Base-by-base conservation (phyloP, 495 filamentous ascomycete species). In the Aspergillus homomorphus region DNA sequence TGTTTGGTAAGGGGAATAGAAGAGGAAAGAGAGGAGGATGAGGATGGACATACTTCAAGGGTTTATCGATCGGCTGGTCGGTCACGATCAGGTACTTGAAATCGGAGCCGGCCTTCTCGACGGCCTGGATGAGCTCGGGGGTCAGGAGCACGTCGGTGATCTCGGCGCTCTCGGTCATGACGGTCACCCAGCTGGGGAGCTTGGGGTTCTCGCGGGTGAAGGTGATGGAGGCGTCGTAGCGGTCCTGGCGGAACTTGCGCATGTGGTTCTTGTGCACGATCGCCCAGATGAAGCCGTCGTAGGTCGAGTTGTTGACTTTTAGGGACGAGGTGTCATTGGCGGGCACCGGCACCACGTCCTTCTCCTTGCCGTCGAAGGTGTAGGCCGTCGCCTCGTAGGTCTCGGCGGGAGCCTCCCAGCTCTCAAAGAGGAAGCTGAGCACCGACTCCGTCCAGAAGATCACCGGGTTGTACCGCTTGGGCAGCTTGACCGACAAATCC, bases 91-190 rank as follows among this genome's bases (percentile, higher is more conserved):
- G 73, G 62, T 89, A 93, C 70, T 98, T 89, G 57, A 98, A 84
- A 20, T 81, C 73, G 58, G 94, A 88, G 14, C 92, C 92, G 7
- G 92, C 90, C 54, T 86, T 73, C 66, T 88, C 83, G 64, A 96
- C 80, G 15, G 92, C 92, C 55, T 89, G 81, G 67, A 91, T 83
- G 49, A 98, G 77, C 61, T 96, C 92, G 26, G 88, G 82, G 23
- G 90, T 94, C 38, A 98, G 79, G 43, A 98, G 71, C 14, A 83
- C 77, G 16, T 97, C 90, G n/a, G 92, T 96, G 62, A 98, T 85
- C 73, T 97, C 95, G 23, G 92, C 91, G 69, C 86, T 96, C 80
- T 98, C 94, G 60, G 84, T 92, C 94, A 98, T 96, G 66, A 96
- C 88, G 1, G 91, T 96, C 16, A 87, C 80, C 95, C 95, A 98